These are phyloP conservation scores for Neurospora cerealis DNA, from an alignment of 495 filamentous ascomycete species.

Conservation along the genomic window DNA sequence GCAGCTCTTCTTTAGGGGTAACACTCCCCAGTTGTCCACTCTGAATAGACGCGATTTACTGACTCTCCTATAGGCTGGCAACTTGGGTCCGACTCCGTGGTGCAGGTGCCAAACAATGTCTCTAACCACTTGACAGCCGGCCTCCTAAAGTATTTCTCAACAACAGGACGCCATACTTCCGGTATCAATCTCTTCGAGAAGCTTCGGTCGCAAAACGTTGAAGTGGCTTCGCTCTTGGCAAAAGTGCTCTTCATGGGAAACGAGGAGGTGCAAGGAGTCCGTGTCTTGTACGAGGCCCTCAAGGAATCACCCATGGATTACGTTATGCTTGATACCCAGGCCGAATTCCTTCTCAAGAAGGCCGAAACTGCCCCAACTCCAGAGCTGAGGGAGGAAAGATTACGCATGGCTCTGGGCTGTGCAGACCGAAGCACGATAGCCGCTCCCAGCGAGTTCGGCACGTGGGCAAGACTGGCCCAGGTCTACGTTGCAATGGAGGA, in stretches of 20 bases:
- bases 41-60: background rate
- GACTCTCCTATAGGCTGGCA: slow-evolving; percentile 59
- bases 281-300: slow-evolving; percentile 76
- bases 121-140: slow-evolving; percentile 92
- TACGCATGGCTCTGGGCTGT: slow-evolving; percentile 78
- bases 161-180: slow-evolving; percentile 87
- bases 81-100: slow-evolving; percentile 91
- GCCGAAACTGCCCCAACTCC: slow-evolving; percentile 41
- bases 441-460: slow-evolving; percentile 92
- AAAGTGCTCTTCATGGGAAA: slow-evolving; percentile 85
- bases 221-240: slow-evolving; percentile 86
- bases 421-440: slow-evolving; percentile 90
- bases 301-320: slow-evolving; percentile 94
- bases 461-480: slow-evolving; percentile 89
- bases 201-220: slow-evolving; percentile 76
- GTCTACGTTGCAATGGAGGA: slow-evolving; percentile 86
- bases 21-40: background rate
- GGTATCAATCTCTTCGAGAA: slow-evolving; percentile 98
- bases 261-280: slow-evolving; percentile 90
- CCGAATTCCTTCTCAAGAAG: slow-evolving; percentile 84
- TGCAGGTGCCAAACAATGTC: slow-evolving; percentile 92
- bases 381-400: slow-evolving; percentile 45
- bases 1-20: slow-evolving; percentile 88
- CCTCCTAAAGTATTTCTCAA: slow-evolving; percentile 91
- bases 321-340: slow-evolving; percentile 84